phyloP scores from a whole-genome alignment of 2,329 filamentous ascomycete genomes.

The Cadophora sp. region DNA sequence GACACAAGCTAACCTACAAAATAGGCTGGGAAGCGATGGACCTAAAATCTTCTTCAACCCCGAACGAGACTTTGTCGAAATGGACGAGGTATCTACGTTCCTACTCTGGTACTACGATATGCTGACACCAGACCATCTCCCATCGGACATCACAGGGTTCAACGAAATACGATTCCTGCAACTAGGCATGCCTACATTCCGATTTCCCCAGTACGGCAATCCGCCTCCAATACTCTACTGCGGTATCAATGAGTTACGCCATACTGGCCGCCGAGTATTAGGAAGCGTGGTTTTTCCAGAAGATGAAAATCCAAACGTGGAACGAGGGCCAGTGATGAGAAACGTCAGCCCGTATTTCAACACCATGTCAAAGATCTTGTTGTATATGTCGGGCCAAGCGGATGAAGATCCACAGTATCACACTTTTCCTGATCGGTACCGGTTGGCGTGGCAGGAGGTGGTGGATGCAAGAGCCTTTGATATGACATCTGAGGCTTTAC shows the following conservation, averaged over 20 bases:
- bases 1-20: background rate
- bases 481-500: background rate
- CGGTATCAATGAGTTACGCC: background rate
- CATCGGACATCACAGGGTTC: background rate
- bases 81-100: background rate
- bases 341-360: background rate
- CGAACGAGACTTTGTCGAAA: background rate
- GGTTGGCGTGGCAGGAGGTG: background rate
- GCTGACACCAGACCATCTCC: background rate
- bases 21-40: background rate
- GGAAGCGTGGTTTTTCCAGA: background rate
- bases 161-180: background rate
- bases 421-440: background rate
- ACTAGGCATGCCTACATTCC: background rate
- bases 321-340: background rate
- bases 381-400: background rate
- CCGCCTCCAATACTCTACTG: background rate
- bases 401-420: background rate
- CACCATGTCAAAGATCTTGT: background rate
- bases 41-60: constrained; percentile 1
- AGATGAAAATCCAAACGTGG: background rate
- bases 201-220: background rate
- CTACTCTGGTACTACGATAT: background rate
- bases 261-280: background rate
- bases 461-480: background rate